Percentiles rank a stretch among this genome's conserved stretches.
Evolutionary conservation across 495 filamentous ascomycete genomes (phyloP).

Genomic region (Pyronema domesticum): DNA sequence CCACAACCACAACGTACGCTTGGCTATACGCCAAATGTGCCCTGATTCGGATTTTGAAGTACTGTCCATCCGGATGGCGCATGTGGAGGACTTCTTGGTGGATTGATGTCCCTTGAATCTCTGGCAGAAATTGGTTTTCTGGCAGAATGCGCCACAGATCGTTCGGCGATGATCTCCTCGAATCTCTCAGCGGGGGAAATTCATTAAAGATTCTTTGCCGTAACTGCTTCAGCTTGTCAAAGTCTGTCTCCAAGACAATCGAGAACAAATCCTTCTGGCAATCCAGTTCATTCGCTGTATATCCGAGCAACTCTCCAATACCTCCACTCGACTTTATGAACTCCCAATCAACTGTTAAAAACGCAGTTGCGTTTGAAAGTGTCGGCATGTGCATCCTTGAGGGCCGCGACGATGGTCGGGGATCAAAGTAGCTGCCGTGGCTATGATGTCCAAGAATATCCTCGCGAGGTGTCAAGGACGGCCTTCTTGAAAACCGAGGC

Average conservation of each 20-base stretch:
- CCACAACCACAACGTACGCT: constrained; percentile 24
- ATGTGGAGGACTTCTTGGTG: constrained; percentile 22
- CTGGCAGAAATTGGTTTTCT: constrained; percentile 14
- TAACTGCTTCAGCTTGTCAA: constrained; percentile 32
- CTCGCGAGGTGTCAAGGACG: constrained; percentile 24
- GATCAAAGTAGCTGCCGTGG: constrained; percentile 16
- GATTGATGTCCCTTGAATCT: constrained; percentile 15
- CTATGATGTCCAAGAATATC: constrained; percentile 16
- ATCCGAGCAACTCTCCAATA: constrained; percentile 35
- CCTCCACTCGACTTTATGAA: constrained; percentile 35
- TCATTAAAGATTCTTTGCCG: constrained; percentile 32
- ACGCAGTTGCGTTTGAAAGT: constrained; percentile 32
- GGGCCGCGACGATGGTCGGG: constrained; percentile 28
- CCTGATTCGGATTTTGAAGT: constrained; percentile 18
- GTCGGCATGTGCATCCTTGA: constrained; percentile 28
- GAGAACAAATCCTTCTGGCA: constrained; percentile 32
- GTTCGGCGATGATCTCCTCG: constrained; percentile 38
- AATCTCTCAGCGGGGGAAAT: constrained; percentile 30
- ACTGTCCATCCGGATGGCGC: constrained; percentile 22
- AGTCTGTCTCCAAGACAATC: constrained; percentile 32
- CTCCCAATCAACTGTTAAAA: constrained; percentile 37
- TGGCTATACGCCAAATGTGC: constrained; percentile 24
- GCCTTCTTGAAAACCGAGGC: constrained; percentile 31
- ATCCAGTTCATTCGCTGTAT: constrained; percentile 25
- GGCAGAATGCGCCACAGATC: neutral